Conservation (phyloP, 306 rosid species). For the Acacia melanoxylon region DNA sequence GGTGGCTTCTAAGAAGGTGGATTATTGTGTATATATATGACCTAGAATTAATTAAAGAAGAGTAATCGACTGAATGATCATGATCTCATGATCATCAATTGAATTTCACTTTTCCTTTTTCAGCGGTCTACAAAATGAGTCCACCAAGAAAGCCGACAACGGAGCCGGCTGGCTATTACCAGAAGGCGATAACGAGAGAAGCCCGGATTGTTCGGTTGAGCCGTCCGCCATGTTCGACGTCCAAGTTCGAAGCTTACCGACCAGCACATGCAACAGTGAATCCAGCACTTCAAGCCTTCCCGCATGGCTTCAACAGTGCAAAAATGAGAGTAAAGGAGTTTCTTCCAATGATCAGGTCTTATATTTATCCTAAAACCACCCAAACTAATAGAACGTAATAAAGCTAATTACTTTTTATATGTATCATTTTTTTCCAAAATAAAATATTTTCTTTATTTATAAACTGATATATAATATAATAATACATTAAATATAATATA, state of each 20-base stretch:
- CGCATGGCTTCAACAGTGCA: conserved; percentile 98
- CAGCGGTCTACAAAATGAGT: conserved; percentile 64
- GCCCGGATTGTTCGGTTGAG: conserved; percentile 50
- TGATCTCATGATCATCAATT: conserved; percentile 9
- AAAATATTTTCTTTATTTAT: no score
- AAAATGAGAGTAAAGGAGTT: conserved; percentile 56
- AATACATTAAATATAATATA: no score
- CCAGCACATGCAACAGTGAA: conserved; percentile 53
- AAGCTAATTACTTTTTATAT: no score
- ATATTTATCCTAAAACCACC: conserved; percentile 12
- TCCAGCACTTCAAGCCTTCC: conserved; percentile 76
- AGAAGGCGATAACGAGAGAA: conserved; percentile 34
- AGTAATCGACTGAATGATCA: neutral
- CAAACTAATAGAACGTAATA: neutral
- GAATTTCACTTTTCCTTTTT: conserved; percentile 25
- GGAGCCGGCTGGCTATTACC: conserved; percentile 47
- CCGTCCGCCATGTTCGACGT: conserved; percentile 56
- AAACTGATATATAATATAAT: no score
- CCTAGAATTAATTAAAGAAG: neutral
- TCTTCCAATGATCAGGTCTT: conserved; percentile 63
- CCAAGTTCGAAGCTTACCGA: conserved; percentile 64
- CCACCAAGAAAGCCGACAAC: conserved; percentile 49
- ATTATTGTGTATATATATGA: neutral
- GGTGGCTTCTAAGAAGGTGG: conserved; percentile 23
- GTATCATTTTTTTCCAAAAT: no score